Conservation (phyloP, 306 rosid species). For the Pyrus betulifolia region DNA sequence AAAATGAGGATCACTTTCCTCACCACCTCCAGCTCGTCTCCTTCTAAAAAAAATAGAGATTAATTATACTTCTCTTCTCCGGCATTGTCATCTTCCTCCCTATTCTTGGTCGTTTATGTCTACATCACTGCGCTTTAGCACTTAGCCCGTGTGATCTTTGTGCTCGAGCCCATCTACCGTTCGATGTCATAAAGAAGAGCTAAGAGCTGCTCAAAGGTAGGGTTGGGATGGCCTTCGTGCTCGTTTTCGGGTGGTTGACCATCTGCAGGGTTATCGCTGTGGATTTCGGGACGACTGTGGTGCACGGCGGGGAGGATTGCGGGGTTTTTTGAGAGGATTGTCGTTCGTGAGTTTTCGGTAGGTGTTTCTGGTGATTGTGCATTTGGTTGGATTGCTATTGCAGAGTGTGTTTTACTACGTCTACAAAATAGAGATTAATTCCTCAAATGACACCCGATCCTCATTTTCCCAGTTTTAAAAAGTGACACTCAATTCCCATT, state of each 20-base stretch:
- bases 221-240: conserved; percentile 37
- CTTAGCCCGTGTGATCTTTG: conserved; percentile 83
- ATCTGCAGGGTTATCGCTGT: conserved; percentile 42
- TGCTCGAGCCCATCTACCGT: conserved; percentile 62
- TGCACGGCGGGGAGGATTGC: conserved; percentile 6
- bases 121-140: conserved; percentile 93
- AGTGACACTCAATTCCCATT: too few species aligned
- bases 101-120: conserved; percentile 60
- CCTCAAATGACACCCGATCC: too few species aligned
- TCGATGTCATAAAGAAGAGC: conserved; percentile 76
- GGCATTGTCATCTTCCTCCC: conserved; percentile 15
- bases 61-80: conserved; percentile 17
- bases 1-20: too few species aligned
- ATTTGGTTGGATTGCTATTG: conserved; percentile 69
- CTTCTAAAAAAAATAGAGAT: too few species aligned
- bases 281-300: conserved; percentile 60
- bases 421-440: conserved; percentile 36
- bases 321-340: conserved; percentile 39
- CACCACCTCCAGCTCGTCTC: too few species aligned
- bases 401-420: conserved; percentile 95
- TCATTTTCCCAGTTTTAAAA: too few species aligned
- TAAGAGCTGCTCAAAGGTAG: conserved; percentile 69
- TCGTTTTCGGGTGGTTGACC: conserved; percentile 47
- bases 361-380: conserved; percentile 72
- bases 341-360: conserved; percentile 72